phyloP scores from a whole-genome alignment of 2,329 filamentous ascomycete species.

The Hypoxylon sp. region DNA sequence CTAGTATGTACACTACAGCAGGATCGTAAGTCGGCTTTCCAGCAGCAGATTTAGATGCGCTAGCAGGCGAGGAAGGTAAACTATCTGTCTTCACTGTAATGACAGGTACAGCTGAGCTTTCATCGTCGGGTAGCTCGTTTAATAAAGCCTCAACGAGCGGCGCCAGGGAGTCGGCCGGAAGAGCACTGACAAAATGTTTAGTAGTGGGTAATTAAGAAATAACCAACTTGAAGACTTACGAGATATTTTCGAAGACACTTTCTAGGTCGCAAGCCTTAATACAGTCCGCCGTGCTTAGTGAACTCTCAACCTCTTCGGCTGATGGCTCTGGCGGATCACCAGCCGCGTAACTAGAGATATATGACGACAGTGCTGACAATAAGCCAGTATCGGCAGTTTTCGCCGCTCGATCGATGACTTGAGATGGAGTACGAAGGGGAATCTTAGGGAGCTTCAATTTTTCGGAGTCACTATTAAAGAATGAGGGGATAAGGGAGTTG shows the following conservation, averaged over 20 bases:
- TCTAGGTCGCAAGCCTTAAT: slow-evolving; percentile 90
- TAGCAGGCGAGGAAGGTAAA: slow-evolving; percentile 71
- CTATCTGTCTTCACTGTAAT: slow-evolving; percentile 93
- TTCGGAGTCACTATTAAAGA: slow-evolving; percentile 74
- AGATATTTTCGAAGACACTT: slow-evolving; percentile 85
- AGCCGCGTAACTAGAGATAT: slow-evolving; percentile 98
- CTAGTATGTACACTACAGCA: slow-evolving; percentile 87
- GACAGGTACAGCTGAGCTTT: slow-evolving; percentile 75
- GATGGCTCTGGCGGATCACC: slow-evolving; percentile 98
- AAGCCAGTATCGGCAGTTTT: slow-evolving; percentile 85
- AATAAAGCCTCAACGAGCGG: slow-evolving; percentile 80
- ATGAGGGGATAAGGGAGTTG: slow-evolving; percentile 90
- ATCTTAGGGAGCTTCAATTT: slow-evolving; percentile 82
- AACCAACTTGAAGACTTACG: slow-evolving; percentile 65
- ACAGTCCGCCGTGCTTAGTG: slow-evolving; percentile 92
- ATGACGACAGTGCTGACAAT: slow-evolving; percentile 94
- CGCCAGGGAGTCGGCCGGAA: slow-evolving; percentile 71
- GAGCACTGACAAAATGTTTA: slow-evolving; percentile 61
- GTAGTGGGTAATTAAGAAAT: slow-evolving; percentile 8
- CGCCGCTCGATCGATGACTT: slow-evolving; percentile 89
- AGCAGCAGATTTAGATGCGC: slow-evolving; percentile 67
- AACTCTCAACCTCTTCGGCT: slow-evolving; percentile 96
- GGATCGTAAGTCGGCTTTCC: slow-evolving; percentile 82
- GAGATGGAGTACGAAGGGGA: slow-evolving; percentile 89
- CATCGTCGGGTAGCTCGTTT: slow-evolving; percentile 87